Evolutionary conservation across 768 basidiomycete genomes (phyloP).

Genomic region (Lactarius hatsudake): DNA sequence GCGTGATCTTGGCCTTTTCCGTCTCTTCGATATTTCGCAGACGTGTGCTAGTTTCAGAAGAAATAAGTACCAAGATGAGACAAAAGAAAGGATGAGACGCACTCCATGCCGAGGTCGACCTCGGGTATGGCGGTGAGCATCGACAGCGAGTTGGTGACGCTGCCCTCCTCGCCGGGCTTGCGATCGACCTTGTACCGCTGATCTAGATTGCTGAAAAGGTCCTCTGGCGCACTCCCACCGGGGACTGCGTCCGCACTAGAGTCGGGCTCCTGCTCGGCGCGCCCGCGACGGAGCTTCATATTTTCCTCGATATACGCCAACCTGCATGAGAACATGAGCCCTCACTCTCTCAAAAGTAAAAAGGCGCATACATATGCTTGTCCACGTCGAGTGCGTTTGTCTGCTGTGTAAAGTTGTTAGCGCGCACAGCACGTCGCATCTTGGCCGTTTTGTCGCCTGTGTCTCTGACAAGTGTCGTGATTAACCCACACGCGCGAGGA

Average conservation of each 20-base stretch:
- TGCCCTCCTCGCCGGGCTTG: constrained; percentile 75
- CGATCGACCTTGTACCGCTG: constrained; percentile 58
- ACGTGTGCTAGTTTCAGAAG: constrained; percentile 55
- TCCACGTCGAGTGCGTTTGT: constrained; percentile 95
- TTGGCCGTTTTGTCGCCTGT: constrained; percentile 66
- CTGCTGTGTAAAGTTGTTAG: constrained; percentile 96
- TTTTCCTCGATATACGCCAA: constrained; percentile 98
- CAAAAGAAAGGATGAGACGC: constrained; percentile 35
- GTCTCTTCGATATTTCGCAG: constrained; percentile 97
- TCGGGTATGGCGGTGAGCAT: constrained; percentile 99
- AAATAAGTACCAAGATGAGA: no score
- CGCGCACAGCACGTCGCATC: constrained; percentile 68
- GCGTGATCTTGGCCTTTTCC: constrained; percentile 89
- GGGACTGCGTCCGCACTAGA: constrained; percentile 36
- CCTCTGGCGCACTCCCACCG: constrained; percentile 53
- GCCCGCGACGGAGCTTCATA: constrained; percentile 66
- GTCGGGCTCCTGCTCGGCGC: constrained; percentile 37
- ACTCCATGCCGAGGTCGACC: constrained; percentile 99
- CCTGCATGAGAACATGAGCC: constrained; percentile 44
- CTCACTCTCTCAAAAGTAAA: background rate
- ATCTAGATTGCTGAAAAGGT: constrained; percentile 71
- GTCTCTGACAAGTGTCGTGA: constrained; percentile 40
- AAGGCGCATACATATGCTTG: constrained; percentile 83
- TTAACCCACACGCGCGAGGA: background rate
- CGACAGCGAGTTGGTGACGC: constrained; percentile 85